Evolutionary conservation across 768 basidiomycete species (phyloP).

Genomic region (Suillus fuscotomentosus): DNA sequence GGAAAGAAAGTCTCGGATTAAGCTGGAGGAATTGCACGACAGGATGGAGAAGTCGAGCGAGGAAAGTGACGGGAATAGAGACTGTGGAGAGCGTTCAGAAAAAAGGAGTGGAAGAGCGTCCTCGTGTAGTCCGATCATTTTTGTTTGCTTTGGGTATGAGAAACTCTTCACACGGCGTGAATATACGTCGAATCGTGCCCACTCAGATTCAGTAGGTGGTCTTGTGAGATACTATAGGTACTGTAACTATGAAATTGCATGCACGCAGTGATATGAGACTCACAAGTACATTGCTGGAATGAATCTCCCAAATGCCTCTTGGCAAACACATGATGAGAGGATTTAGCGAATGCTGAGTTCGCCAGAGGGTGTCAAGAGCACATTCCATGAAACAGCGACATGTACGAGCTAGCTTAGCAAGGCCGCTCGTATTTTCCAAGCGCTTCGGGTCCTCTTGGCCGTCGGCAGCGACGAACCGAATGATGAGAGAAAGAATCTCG

Average conservation of each 20-base stretch:
- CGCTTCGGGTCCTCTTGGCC: slow-evolving; percentile 14
- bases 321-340: slow-evolving; percentile 30
- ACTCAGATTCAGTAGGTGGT: slow-evolving; percentile 19
- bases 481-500: slow-evolving; percentile 24
- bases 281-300: slow-evolving; percentile 21
- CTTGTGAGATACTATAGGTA: slow-evolving; percentile 20
- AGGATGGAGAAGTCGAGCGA: slow-evolving; percentile 27
- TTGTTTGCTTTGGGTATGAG: slow-evolving; percentile 21
- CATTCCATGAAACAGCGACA: slow-evolving; percentile 27
- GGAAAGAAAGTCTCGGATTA: slow-evolving; percentile 20
- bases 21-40: slow-evolving; percentile 18
- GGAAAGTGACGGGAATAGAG: slow-evolving; percentile 23
- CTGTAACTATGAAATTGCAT: neutral
- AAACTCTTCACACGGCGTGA: slow-evolving; percentile 22
- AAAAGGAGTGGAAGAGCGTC: slow-evolving; percentile 20
- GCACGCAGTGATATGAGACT: slow-evolving; percentile 4
- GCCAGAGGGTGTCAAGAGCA: slow-evolving; percentile 31
- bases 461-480: slow-evolving; percentile 24
- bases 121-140: slow-evolving; percentile 24
- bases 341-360: slow-evolving; percentile 26
- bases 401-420: slow-evolving; percentile 28
- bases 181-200: slow-evolving; percentile 22
- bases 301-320: slow-evolving; percentile 21
- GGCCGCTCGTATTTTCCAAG: slow-evolving; percentile 19
- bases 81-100: slow-evolving; percentile 17